Conservation (phyloP, 257 asterid species). For the Solanum chmielewskii region DNA sequence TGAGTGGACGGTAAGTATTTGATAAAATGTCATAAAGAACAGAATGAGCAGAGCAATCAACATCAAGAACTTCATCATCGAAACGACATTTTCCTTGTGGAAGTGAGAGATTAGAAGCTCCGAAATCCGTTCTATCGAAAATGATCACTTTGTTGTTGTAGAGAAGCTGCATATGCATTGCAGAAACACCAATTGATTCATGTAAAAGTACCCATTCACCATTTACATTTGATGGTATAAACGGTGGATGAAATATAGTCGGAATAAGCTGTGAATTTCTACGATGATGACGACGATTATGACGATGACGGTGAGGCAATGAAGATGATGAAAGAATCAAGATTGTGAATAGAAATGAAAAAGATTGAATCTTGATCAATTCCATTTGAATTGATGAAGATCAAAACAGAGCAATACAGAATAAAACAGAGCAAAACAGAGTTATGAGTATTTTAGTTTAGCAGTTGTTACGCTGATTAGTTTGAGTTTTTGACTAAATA, state of each 20-base stretch:
- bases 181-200: conserved; percentile 34
- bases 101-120: conserved; percentile 43
- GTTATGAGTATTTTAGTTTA: background rate
- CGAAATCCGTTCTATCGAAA: conserved; percentile 55
- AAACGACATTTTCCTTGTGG: conserved; percentile 32
- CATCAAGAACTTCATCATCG: background rate
- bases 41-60: conserved; percentile 55
- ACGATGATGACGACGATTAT: background rate
- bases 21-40: conserved; percentile 31
- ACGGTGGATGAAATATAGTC: background rate
- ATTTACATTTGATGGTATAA: background rate
- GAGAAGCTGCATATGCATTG: conserved; percentile 77
- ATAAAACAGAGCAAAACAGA: background rate
- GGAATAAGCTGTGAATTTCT: background rate
- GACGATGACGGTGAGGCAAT: background rate
- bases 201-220: conserved; percentile 35
- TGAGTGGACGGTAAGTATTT: conserved; percentile 40
- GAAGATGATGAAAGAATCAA: background rate
- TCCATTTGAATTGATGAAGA: background rate
- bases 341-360: background rate
- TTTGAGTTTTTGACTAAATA: background rate
- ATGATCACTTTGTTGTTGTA: conserved; percentile 45
- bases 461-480: background rate
- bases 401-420: background rate
- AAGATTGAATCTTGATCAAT: background rate